Conservation (phyloP, 257 asterid genomes). For the Pogostemon cablin region DNA sequence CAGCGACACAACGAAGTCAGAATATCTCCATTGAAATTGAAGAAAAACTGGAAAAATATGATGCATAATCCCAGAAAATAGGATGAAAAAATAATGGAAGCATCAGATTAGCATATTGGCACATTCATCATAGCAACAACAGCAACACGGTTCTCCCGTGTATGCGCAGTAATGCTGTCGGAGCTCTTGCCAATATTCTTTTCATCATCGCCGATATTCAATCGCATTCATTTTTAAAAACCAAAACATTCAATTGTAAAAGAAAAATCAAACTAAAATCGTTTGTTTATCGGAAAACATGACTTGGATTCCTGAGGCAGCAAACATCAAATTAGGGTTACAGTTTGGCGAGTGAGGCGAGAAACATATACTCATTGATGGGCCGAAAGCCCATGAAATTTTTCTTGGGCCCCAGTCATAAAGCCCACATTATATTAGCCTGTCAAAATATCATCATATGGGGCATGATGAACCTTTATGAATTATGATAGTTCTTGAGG, state of each 20-base stretch:
- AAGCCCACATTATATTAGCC: too few species aligned
- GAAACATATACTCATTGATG: not conserved
- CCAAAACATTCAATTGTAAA: too few species aligned
- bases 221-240: not conserved
- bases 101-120: conserved; percentile 77
- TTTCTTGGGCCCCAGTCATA: not conserved
- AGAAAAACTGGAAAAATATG: not conserved
- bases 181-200: conserved; percentile 45
- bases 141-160: conserved; percentile 47
- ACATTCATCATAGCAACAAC: conserved; percentile 58
- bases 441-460: too few species aligned
- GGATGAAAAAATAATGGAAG: not conserved
- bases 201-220: conserved; percentile 44
- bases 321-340: not conserved
- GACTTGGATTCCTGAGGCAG: not conserved
- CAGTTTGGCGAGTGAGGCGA: not conserved
- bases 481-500: too few species aligned
- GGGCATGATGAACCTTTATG: too few species aligned
- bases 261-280: not conserved
- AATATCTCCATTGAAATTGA: not conserved
- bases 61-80: not conserved
- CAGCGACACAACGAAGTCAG: too few species aligned
- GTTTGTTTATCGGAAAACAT: not conserved
- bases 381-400: conserved; percentile 9
- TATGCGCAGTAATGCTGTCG: conserved; percentile 47